Evolutionary conservation across 2,329 filamentous ascomycete species (phyloP).

Genomic region (Aspergillus chevalieri): DNA sequence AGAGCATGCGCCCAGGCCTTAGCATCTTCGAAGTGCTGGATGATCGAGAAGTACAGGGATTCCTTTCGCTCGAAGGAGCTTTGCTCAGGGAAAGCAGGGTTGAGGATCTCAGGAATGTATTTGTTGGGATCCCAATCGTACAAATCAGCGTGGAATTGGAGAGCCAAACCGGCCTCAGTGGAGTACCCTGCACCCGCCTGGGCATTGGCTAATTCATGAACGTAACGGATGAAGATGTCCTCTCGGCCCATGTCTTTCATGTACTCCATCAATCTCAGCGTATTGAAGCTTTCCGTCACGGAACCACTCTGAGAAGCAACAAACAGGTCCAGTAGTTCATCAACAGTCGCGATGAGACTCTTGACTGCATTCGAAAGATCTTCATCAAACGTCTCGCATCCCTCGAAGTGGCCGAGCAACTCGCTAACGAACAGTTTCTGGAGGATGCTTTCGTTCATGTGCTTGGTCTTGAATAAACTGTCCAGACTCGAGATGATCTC

Average conservation of each 20-base stretch:
- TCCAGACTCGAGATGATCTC: slow-evolving; percentile 96
- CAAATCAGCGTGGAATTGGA: slow-evolving; percentile 84
- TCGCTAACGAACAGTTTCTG: slow-evolving; percentile 91
- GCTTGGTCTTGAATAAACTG: slow-evolving; percentile 79
- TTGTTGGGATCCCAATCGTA: slow-evolving; percentile 81
- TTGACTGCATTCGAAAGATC: slow-evolving; percentile 69
- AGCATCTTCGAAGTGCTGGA: slow-evolving; percentile 91
- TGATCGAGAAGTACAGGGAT: slow-evolving; percentile 86
- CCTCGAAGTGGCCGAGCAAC: slow-evolving; percentile 72
- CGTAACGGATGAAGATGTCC: slow-evolving; percentile 92
- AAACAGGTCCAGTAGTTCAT: slow-evolving; percentile 84
- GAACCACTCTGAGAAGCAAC: slow-evolving; percentile 78
- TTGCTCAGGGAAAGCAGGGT: slow-evolving; percentile 75
- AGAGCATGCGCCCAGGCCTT: slow-evolving; percentile 87
- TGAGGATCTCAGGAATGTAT: slow-evolving; percentile 59
- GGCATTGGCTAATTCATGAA: slow-evolving; percentile 78
- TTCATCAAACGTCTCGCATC: slow-evolving; percentile 63
- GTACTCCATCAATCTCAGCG: slow-evolving; percentile 89
- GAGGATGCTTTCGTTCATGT: slow-evolving; percentile 77
- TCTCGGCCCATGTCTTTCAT: slow-evolving; percentile 94
- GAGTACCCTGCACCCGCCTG: slow-evolving; percentile 71
- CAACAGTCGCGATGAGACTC: slow-evolving; percentile 74
- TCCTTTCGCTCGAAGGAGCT: slow-evolving; percentile 90
- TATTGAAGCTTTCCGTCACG: slow-evolving; percentile 75
- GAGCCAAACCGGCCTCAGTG: slow-evolving; percentile 80